These are phyloP conservation scores for Sporothrix humicola DNA, from an alignment of 2,329 filamentous ascomycete species.

Conservation along the genomic window DNA sequence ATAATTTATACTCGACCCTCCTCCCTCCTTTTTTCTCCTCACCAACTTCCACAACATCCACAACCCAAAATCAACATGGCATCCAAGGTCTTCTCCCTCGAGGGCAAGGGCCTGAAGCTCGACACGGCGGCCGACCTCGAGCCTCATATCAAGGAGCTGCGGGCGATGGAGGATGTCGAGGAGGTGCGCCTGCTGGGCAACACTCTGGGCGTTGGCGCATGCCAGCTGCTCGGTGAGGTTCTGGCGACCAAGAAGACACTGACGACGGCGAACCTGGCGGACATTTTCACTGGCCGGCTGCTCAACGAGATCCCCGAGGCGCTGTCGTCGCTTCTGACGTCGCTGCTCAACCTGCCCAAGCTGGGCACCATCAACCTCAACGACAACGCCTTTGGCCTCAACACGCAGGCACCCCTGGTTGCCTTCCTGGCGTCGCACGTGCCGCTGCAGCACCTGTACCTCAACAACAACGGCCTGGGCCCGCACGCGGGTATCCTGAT, in stretches of 20 bases:
- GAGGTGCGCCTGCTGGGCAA: conserved; percentile 89
- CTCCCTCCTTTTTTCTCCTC: conserved; percentile 15
- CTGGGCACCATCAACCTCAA: conserved; percentile 93
- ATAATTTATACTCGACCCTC: not conserved
- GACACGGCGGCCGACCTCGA: conserved; percentile 86
- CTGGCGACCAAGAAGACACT: conserved; percentile 83
- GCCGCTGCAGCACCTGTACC: conserved; percentile 89
- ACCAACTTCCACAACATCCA: conserved; percentile 31
- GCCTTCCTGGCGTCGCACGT: conserved; percentile 88
- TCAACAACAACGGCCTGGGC: conserved; percentile 98
- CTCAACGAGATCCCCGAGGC: conserved; percentile 93
- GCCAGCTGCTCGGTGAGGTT: conserved; percentile 81
- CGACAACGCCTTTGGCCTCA: conserved; percentile 97
- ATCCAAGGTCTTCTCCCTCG: conserved; percentile 81
- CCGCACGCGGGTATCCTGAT: conserved; percentile 88
- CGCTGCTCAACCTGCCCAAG: conserved; percentile 82
- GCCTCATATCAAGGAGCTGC: conserved; percentile 77
- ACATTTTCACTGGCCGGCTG: conserved; percentile 95
- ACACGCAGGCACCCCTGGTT: conserved; percentile 89
- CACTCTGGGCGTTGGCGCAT: conserved; percentile 88
- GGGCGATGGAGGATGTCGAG: conserved; percentile 74
- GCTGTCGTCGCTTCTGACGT: conserved; percentile 80
- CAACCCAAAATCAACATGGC: conserved; percentile 53
- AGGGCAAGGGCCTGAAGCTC: conserved; percentile 91
- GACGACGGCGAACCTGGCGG: conserved; percentile 85